Base-by-base conservation (phyloP, 768 basidiomycete genomes). In the Lactifluus rugatus region DNA sequence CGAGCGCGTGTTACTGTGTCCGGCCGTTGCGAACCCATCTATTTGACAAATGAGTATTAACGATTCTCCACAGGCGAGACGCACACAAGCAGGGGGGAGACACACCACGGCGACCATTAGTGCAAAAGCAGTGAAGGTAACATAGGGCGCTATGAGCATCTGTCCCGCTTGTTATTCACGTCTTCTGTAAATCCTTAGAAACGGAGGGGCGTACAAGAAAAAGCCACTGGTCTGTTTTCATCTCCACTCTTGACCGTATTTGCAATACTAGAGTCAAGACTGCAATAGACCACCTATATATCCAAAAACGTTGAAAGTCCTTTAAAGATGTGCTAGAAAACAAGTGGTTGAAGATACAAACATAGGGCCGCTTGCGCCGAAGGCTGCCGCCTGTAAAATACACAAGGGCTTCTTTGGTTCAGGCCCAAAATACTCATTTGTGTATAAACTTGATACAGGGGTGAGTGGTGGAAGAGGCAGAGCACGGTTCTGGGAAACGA, bases 351-450 rank as follows among this genome's bases (percentile, higher is more conserved):
- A 31, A 9, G 25, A 28, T 31, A 47, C 39, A 13, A n/a, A 61
- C 57, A 49, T 61, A 5, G 57, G 56, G 25, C 39, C 50, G 14
- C 39, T 19, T 23, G 51, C 52, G 41, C 57, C 60, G 31, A 60
- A 51, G 7, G 21, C 32, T 13, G 60, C 60, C 7, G 60, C 60
- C 45, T 58, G 60, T 25, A 58, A 16, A 26, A 58, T 23, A 47
- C 52, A 58, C 32, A 58, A 28, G 14, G 2, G 17, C 21, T 45
- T 57, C 4, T 37, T 48, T 32, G 60, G 60, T 48, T 57, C 54
- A 2, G 60, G 60, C 3, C 60, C 60, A 31, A 39, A 25, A 32
- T 57, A 61, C 28, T 61, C 31, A 34, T 57, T 32, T 32, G 56
- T 14, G 23, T 61, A 61, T 9, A 61, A 23, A 9, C 60, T 61